These are phyloP conservation scores for Usnea hakonensis DNA, from an alignment of 495 filamentous ascomycete genomes.

Conservation along the genomic window DNA sequence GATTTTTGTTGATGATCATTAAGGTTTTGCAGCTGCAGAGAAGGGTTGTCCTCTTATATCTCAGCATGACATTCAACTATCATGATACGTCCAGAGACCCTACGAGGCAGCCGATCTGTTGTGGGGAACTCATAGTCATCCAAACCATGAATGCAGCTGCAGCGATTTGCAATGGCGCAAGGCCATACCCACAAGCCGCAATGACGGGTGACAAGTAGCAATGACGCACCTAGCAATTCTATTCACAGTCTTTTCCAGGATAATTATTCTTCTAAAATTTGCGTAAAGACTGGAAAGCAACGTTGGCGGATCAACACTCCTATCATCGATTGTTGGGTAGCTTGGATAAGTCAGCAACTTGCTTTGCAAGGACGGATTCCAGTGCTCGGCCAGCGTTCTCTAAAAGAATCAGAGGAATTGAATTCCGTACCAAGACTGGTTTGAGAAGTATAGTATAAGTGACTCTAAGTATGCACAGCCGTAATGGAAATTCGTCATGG, in stretches of 20 bases:
- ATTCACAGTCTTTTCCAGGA: constrained; percentile 3
- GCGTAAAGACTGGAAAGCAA: neutral
- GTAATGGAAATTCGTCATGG: neutral
- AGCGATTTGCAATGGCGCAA: neutral
- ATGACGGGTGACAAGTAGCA: neutral
- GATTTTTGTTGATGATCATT: neutral
- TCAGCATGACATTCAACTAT: too few species aligned
- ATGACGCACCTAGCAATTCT: constrained; percentile 14
- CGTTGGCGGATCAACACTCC: neutral
- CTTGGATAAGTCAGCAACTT: constrained; percentile 1
- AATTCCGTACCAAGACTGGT: neutral
- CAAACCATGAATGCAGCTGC: neutral
- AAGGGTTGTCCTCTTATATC: neutral
- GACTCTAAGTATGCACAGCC: constrained; percentile 8
- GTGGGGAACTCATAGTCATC: neutral
- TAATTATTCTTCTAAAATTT: neutral
- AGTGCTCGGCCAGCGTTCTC: neutral
- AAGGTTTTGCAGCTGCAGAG: neutral
- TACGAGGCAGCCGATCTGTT: neutral
- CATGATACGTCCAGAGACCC: neutral
- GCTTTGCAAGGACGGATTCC: neutral
- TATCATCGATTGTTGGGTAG: constrained; percentile 8
- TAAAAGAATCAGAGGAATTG: neutral
- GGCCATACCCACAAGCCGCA: neutral
- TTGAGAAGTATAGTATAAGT: neutral